Evolutionary conservation across 495 filamentous ascomycete species (phyloP).

Genomic region (Chaetomidium leptoderma): DNA sequence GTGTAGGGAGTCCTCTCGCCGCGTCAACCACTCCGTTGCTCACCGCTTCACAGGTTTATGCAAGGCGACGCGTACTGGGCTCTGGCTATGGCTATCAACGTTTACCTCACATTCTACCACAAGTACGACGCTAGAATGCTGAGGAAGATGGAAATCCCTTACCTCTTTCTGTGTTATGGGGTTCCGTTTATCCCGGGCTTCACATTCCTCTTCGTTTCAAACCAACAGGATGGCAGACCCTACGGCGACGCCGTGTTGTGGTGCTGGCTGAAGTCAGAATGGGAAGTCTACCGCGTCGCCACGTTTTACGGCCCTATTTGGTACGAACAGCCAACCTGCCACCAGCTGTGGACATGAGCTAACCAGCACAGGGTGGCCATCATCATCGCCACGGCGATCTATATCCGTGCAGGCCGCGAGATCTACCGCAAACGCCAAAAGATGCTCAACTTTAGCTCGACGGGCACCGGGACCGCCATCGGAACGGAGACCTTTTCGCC

Average conservation of each 20-base stretch:
- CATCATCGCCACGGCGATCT: conserved; percentile 65
- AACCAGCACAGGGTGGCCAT: conserved; percentile 53
- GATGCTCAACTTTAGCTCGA: conserved; percentile 42
- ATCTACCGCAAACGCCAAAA: conserved; percentile 58
- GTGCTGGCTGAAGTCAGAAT: conserved; percentile 70
- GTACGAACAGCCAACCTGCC: conserved; percentile 37
- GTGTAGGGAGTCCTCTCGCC: conserved; percentile 50
- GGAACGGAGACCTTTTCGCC: conserved; percentile 15
- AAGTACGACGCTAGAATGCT: conserved; percentile 66
- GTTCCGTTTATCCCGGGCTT: conserved; percentile 68
- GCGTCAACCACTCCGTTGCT: background rate
- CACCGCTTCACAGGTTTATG: conserved; percentile 55
- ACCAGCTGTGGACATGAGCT: conserved; percentile 15
- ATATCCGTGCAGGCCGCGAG: conserved; percentile 63
- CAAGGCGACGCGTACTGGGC: conserved; percentile 78
- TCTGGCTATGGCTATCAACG: conserved; percentile 82
- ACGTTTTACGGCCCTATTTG: conserved; percentile 83
- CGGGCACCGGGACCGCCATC: conserved; percentile 17
- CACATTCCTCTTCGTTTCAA: conserved; percentile 60
- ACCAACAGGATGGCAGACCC: conserved; percentile 46
- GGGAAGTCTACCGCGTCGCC: conserved; percentile 70
- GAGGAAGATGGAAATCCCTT: conserved; percentile 65
- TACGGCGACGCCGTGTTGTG: conserved; percentile 79
- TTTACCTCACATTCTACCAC: conserved; percentile 80
- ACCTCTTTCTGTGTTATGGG: conserved; percentile 70